Base-by-base conservation (phyloP, 2,329 filamentous ascomycete genomes). In the Alternaria hordeiaustralica region DNA sequence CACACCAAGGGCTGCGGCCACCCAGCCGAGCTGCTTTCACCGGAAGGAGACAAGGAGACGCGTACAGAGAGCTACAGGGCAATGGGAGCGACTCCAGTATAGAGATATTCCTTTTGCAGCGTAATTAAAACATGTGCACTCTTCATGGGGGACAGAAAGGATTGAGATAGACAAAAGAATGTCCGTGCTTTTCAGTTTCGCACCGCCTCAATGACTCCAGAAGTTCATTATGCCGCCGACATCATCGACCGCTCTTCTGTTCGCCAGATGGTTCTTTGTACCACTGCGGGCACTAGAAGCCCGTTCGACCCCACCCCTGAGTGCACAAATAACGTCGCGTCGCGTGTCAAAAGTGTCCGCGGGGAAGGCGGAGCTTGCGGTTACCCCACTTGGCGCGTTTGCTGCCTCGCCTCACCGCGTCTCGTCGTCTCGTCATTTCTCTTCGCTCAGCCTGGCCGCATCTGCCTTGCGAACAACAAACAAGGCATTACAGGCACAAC, bases 81-180 rank as follows among this genome's bases (percentile, higher is more conserved):
- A 59, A 63, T 13, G 36, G 36, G 3, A 61, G 61, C 12, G 60
- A 63, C 12, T 54, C 56, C 1, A 65, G 63, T 26, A 55, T 50
- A 50, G 59, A 65, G 26, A 62, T 65, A 10, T 53, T 65, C 13
- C 41, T 65, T 10, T 36, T 63, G 18, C 63, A 63, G 26, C 55
- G 30, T 20, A 41, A 62, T 11, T 58, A 18, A 58, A 21, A 23
- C 3, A 6, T 36, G 28, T 36, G 11, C 6, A n/a, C 12, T 8
- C 6, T 36, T 2, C 4, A 3, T 36, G 2, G 33, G 9, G 15
- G 10, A 15, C 20, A n/a, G 23, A 12, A 36, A n/a, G 11, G 2
- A 41, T 25, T 2, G 13, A 18, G 18, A 33, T 23, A 53, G 30
- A 53, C 49, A 41, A 25, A 9, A 21, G 13, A 13, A 53, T n/a